Evolutionary conservation across 331 rosid species (phyloP).

Genomic region (Acacia concinna): DNA sequence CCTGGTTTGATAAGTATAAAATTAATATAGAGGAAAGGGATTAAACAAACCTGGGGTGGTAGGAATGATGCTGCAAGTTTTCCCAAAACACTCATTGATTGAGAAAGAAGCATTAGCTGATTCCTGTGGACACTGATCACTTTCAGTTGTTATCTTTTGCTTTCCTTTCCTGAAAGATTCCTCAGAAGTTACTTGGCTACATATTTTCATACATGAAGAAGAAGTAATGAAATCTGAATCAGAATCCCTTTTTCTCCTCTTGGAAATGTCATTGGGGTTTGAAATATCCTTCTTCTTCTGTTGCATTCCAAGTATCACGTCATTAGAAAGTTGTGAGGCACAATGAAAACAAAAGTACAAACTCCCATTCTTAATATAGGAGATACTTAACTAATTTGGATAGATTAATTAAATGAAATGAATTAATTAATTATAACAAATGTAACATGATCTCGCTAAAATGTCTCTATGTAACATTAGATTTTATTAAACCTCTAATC

Average conservation of each 20-base stretch:
- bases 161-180: constrained; percentile 29
- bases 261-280: constrained; percentile 36
- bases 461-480: too few relatives aligned
- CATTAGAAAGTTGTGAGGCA: background rate
- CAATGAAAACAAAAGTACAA: background rate
- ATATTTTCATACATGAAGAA: constrained; percentile 23
- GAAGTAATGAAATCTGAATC: constrained; percentile 28
- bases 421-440: too few relatives aligned
- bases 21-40: background rate
- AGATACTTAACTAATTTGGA: too few relatives aligned
- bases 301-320: constrained; percentile 9
- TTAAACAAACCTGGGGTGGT: constrained; percentile 52
- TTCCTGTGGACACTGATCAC: constrained; percentile 6
- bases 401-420: too few relatives aligned
- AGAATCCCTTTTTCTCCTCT: constrained; percentile 47
- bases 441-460: too few relatives aligned
- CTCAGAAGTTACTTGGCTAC: constrained; percentile 20
- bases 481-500: too few relatives aligned
- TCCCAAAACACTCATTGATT: constrained; percentile 1
- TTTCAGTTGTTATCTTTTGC: constrained; percentile 18
- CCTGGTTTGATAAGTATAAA: background rate
- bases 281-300: constrained; percentile 54
- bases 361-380: too few relatives aligned
- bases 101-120: constrained; percentile 16
- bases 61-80: constrained; percentile 23